Evolutionary conservation across 768 basidiomycete species (phyloP), one percentile per base, ranked within the genome.

Genomic region (Podaxis rugospora): DNA sequence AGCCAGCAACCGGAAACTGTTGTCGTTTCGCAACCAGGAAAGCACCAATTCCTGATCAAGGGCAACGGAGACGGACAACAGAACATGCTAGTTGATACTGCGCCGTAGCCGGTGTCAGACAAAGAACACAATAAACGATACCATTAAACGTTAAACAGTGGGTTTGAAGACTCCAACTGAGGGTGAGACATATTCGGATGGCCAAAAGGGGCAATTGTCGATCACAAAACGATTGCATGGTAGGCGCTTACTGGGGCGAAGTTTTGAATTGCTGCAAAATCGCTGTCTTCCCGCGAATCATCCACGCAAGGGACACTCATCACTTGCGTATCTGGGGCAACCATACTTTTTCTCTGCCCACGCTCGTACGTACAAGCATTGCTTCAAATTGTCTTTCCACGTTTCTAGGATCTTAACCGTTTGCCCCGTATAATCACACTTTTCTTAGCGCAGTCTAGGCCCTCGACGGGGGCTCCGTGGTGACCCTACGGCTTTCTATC

Each of bases 1-100:
- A 86, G 88, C 68, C 70, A 72, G 16, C 73, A 83, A 50, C 82
- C 84, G 0, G 71, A 76, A 0, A 59, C 73, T 5, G 68, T 75
- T 16, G 70, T 85, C 36, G 74, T 90, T 10, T 84, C 89, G 13
- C 81, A 78, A 62, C 80, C 80, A 27, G 90, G 90, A 13, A 82
- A 79, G 64, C 87, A 92, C 66, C 52, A 46, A n/a, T 53, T 67
- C 18, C 69, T 73, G 35, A 68, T 78, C 32, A 59, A 69, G 36
- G 67, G 63, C 13, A 50, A 55, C n/a, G 51, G 56, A 5, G 55
- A 35, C 51, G 62, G 63, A 7, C 66, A 71, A 46, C 63, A 65
- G 35, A 63, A 62, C 55, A 66, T 68, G 67, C 66, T 50, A 36
- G 55, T 63, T 40, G 62, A 37, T 28, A 53, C 32, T 35, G 35